These are phyloP conservation scores for Agroathelia rolfsii DNA, from an alignment of 1,284 basidiomycete species.

Conservation along the genomic window DNA sequence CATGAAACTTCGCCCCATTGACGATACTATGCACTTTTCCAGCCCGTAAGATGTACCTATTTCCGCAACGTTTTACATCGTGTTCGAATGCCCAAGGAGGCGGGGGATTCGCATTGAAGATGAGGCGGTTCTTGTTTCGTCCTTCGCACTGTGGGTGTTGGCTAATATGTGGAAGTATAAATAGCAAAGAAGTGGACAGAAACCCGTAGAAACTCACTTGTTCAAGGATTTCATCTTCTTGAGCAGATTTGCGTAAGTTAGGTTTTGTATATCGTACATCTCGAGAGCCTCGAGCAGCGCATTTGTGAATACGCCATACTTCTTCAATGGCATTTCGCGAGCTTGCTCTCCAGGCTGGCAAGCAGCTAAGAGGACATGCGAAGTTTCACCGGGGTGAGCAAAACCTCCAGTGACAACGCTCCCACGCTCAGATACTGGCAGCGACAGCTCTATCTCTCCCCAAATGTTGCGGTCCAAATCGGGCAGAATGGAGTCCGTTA, in stretches of 20 bases:
- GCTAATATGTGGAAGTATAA: slow-evolving; percentile 11
- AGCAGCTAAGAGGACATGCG: slow-evolving; percentile 47
- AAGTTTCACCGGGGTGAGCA: slow-evolving; percentile 27
- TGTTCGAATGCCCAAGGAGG: slow-evolving; percentile 36
- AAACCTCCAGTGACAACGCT: no score
- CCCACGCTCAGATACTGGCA: no score
- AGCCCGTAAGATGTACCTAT: slow-evolving; percentile 36
- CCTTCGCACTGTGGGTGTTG: slow-evolving; percentile 47
- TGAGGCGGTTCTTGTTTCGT: slow-evolving; percentile 31
- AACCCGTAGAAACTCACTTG: no score
- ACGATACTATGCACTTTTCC: slow-evolving; percentile 52
- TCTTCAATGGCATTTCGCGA: slow-evolving; percentile 45
- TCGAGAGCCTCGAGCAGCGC: slow-evolving; percentile 38
- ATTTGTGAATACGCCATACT: slow-evolving; percentile 50
- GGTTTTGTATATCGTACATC: slow-evolving; percentile 36
- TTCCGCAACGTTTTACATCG: slow-evolving; percentile 28
- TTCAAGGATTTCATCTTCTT: slow-evolving; percentile 25
- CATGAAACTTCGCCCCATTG: slow-evolving; percentile 46
- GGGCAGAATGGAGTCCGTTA: no score
- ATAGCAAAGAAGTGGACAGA: no score
- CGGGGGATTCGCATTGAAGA: slow-evolving; percentile 50
- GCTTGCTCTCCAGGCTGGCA: slow-evolving; percentile 42
- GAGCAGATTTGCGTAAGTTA: slow-evolving; percentile 40
- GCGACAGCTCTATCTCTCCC: no score
- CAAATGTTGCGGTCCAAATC: no score